Evolutionary conservation across 2,329 filamentous ascomycete species (phyloP), one percentile per base, ranked within the genome.

Genomic region (Blastomyces parvus): DNA sequence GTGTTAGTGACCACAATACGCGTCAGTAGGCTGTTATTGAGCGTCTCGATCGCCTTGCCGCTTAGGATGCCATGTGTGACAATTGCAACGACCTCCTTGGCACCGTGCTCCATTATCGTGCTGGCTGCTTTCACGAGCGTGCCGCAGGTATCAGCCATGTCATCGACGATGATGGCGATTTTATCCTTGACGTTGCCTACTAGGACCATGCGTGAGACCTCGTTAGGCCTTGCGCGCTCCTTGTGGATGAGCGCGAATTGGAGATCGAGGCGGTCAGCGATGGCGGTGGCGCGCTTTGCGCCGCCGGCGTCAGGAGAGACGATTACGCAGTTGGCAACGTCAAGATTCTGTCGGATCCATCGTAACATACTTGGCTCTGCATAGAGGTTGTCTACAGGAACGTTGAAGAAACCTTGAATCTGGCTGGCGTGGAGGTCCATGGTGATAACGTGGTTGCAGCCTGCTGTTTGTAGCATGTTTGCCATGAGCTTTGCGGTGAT

Each of bases 131-230:
- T 97, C 75, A 83, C 85, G 14, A 89, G 81, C 1, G 91, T 96
- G 69, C 91, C 91, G 75, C 92, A 97, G 3, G 93, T 97, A 74
- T 97, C 93, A 40, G 92, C 92, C 91, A 97, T 97, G 74, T 97
- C 93, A 74, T 97, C 93, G 58, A 99, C 93, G 59, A 99, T 86
- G 72, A 99, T 97, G 65, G 93, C 93, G 38, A 93, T 87, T 80
- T 94, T 94, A 78, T 90, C 89, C 68, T 86, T 84, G 57, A 97
- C 94, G 68, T 95, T 91, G 68, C 94, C 94, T 60, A 97, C 93
- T n/a, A 99, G 87, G 0, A 91, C 90, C 91, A 96, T 96, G 70
- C 90, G 88, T 11, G 89, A 91, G 65, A 96, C 91, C 73, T 95
- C 91, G 71, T 96, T 95, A 64, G 87, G 87, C n/a, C 90, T 86